Conservation (phyloP, 2,329 filamentous ascomycete genomes). For the Xylogone sp. region DNA sequence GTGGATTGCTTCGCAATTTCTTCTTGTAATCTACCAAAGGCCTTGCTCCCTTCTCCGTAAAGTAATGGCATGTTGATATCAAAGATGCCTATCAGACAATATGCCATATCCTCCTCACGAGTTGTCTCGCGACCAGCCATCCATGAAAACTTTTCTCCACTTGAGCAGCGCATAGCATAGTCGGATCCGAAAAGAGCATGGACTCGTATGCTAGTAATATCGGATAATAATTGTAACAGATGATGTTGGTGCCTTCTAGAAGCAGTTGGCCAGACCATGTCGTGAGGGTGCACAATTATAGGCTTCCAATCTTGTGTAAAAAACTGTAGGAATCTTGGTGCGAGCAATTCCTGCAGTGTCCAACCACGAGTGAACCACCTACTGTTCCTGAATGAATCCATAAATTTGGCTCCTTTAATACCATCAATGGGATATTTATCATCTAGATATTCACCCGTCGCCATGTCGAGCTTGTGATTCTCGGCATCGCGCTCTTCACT, state of each 20-base stretch:
- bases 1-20: constrained; percentile 30
- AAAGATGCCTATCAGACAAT: constrained; percentile 39
- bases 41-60: constrained; percentile 35
- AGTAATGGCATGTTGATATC: constrained; percentile 35
- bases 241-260: neutral
- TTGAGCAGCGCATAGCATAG: neutral
- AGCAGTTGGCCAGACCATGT: neutral
- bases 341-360: neutral
- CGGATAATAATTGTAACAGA: neutral
- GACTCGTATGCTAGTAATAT: constrained; percentile 5
- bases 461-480: neutral
- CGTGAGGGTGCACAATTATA: neutral
- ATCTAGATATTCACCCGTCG: neutral
- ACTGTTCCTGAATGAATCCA: neutral
- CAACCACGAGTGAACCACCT: too few relatives aligned
- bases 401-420: neutral
- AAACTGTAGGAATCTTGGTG: neutral
- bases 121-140: constrained; percentile 31
- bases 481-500: neutral
- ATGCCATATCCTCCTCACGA: constrained; percentile 36
- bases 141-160: constrained; percentile 39
- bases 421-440: neutral
- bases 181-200: constrained; percentile 1
- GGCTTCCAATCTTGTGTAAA: neutral
- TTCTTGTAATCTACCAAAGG: constrained; percentile 31